Percentiles rank a stretch among this genome's conserved stretches.
These are phyloP conservation scores for Entrophospora sp. DNA, from an alignment of 192 early-diverging fungal genomes.

Conservation along the genomic window DNA sequence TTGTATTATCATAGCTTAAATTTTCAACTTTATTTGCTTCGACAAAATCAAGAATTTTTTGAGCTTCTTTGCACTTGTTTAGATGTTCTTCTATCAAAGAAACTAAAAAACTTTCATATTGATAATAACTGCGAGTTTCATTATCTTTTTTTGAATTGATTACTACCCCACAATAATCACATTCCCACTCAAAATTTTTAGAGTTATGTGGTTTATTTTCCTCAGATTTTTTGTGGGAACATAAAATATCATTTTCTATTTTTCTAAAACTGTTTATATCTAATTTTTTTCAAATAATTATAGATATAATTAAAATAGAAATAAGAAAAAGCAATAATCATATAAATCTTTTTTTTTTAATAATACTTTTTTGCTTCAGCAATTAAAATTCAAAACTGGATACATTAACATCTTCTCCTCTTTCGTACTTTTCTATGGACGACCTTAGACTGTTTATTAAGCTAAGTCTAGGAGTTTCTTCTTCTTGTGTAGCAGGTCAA, in stretches of 20 bases:
- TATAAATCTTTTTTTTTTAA: too few species aligned
- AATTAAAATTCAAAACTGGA: too few species aligned
- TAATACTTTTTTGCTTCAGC: too few species aligned
- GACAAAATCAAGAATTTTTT: background rate
- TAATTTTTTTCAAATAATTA: background rate
- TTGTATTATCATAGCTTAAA: background rate
- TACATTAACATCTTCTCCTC: too few species aligned
- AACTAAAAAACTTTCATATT: background rate
- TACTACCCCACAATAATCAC: background rate
- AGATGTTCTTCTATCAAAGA: background rate
- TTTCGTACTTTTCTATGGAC: too few species aligned
- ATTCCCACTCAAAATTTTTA: background rate
- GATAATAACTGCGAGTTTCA: background rate
- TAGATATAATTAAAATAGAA: background rate
- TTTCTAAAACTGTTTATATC: background rate
- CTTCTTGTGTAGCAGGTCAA: too few species aligned
- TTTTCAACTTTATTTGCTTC: background rate
- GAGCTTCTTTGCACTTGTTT: background rate
- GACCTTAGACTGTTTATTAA: too few species aligned
- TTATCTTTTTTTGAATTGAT: background rate
- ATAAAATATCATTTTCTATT: background rate
- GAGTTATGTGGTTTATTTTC: background rate
- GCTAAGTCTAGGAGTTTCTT: too few species aligned
- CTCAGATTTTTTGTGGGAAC: background rate
- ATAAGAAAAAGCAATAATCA: background rate